Evolutionary conservation across 1,139 yeast species (phyloP), one percentile per base, ranked within the genome.

Genomic region (Sugiyamaella castrensis): DNA sequence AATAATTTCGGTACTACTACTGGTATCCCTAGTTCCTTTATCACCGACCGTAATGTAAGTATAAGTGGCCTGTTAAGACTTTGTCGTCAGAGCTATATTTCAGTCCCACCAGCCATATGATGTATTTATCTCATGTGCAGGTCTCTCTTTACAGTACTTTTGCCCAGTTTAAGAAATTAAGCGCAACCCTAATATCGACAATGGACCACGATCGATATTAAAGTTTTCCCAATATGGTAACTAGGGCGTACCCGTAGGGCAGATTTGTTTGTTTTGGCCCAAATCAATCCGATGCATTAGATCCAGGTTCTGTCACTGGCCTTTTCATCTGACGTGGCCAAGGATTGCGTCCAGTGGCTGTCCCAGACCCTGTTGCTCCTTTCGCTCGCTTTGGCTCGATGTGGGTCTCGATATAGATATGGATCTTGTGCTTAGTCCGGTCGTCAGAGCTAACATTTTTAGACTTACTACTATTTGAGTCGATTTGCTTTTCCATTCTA

Each of bases 401-500:
- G 7, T 5, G 37, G 37, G 24, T 27, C 24, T 4, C 37, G 6
- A 7, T 27, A 27, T n/a, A n/a, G n/a, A n/a, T n/a, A n/a, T n/a
- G n/a, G n/a, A n/a, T n/a, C n/a, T n/a, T n/a, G n/a, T n/a, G n/a
- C n/a, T n/a, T n/a, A n/a, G n/a, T n/a, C n/a, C n/a, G n/a, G n/a
- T n/a, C n/a, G n/a, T n/a, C n/a, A n/a, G n/a, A n/a, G n/a, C n/a
- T n/a, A n/a, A 31, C 15, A 6, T 31, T 31, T 31, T 31, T 40
- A 45, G 44, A 58, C 74, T 31, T 84, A 77, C 65, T 87, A 74
- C 68, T 83, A 80, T 67, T 68, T 82, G 59, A 75, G 87, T 16
- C 77, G 88, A 57, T 75, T 80, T 57, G 82, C 85, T 19, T 86
- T 79, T 74, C 86, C 87, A 1, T 82, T 84, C 69, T 72, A 76